Evolutionary conservation across 2,329 filamentous ascomycete genomes (phyloP), one percentile per base, ranked within the genome.

Genomic region (Aspergillus spinulosporus): DNA sequence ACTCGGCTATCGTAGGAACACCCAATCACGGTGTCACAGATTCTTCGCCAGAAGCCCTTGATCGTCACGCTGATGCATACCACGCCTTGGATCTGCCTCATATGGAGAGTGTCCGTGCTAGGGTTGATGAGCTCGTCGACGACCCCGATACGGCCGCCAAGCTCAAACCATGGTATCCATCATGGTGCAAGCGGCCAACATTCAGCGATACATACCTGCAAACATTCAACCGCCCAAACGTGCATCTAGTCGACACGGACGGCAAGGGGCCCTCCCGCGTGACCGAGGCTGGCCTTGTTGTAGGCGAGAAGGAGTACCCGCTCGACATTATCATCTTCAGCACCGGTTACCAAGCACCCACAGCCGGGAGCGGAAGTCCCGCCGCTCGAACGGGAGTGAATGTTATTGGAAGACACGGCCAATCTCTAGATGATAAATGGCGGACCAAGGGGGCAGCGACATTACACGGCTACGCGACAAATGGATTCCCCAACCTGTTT

Each of bases 241-340:
- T 48, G 4, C 31, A 48, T 2, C 32, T 48, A 26, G 32, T 48
- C 1, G 46, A 48, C 14, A 48, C 45, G 9, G 42, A 44, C 21
- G 42, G 42, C 8, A 4, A 29, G 3, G 42, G 44, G 1, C 26
- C 29, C 1, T 31, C 26, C 44, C 28, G n/a, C 6, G 5, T 46
- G 9, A 47, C 45, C 4, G n/a, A 34, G 4, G 15, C 26, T 1
- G 37, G 48, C 2, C 31, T 44, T 14, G 49, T 51, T 4, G 31
- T 44, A 4, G 49, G 28, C 11, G 40, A 28, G 4, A 43, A 44
- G 12, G 39, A 51, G 26, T 37, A 44, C 40, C 2, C 39, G 1
- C 8, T 45, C 14, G 49, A 51, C 29, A 43, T 51, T 9, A 40
- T 49, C 3, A 51, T 51, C 39, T 51, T 51, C 40, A n/a, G 39